A percentile compares a stretch with the other conserved stretches of the same genome.
phyloP scores from a whole-genome alignment of 805 yeast genomes.

The Jamesozyma gamospora region DNA sequence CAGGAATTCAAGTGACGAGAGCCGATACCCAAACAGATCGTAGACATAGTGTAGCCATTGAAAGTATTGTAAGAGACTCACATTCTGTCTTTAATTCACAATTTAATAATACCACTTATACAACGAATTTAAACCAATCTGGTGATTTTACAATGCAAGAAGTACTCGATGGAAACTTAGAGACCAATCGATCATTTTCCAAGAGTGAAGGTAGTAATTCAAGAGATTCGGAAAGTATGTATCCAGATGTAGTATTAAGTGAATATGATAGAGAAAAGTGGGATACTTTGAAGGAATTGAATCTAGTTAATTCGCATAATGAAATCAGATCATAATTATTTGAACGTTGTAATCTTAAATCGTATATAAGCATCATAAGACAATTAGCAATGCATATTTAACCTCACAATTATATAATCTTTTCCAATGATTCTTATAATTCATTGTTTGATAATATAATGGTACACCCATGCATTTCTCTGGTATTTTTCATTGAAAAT shows the following conservation, averaged over 20 bases:
- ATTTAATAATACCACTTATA: slow-evolving; percentile 4
- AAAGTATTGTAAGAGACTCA: slow-evolving; percentile 6
- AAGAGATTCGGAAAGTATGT: slow-evolving; percentile 9
- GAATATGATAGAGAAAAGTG: slow-evolving; percentile 31
- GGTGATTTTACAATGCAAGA: slow-evolving; percentile 1
- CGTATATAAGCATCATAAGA: neutral
- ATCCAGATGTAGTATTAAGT: slow-evolving; percentile 23
- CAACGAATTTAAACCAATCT: slow-evolving; percentile 2
- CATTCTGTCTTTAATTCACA: slow-evolving; percentile 11
- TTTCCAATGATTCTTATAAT: too few relatives aligned
- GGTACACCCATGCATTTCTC: neutral
- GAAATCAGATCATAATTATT: neutral
- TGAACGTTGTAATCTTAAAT: neutral
- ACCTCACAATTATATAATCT: too few relatives aligned
- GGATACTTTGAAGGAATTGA: slow-evolving; percentile 12
- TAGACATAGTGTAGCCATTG: slow-evolving; percentile 12
- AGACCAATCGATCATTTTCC: slow-evolving; percentile 3
- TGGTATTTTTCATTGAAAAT: neutral
- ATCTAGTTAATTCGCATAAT: slow-evolving; percentile 4
- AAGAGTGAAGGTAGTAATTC: slow-evolving; percentile 7
- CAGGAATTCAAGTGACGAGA: slow-evolving; percentile 9
- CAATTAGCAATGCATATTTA: neutral
- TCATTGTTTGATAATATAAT: too few relatives aligned
- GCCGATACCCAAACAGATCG: slow-evolving; percentile 7
- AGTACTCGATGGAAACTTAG: neutral